Percentiles rank a stretch among this genome's conserved stretches.
Conservation (phyloP, 208 protist genomes). For the Porcisia deanei region DNA sequence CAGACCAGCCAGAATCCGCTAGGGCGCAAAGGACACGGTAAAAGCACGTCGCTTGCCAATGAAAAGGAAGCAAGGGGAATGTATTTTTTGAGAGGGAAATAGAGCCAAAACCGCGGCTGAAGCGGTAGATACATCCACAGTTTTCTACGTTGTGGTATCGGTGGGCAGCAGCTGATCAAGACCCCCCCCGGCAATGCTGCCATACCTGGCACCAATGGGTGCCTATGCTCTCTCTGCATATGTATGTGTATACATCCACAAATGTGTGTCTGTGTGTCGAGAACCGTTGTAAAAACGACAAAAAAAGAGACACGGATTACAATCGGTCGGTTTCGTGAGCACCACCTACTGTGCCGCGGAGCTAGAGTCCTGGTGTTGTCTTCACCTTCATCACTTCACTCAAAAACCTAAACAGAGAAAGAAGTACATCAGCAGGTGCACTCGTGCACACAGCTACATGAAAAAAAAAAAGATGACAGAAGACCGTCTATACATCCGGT, state of each 20-base stretch:
- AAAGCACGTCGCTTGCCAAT: not conserved
- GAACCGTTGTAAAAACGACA: not conserved
- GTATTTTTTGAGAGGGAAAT: not conserved
- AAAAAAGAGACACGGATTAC: not conserved
- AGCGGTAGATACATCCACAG: not conserved
- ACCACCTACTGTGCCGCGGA: not conserved
- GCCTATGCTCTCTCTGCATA: too few species aligned
- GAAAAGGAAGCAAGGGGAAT: not conserved
- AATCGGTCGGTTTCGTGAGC: not conserved
- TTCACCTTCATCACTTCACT: not conserved
- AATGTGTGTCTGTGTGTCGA: too few species aligned
- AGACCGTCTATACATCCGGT: conserved; percentile 7
- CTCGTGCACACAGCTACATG: not conserved
- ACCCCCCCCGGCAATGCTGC: not conserved
- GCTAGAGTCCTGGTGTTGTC: not conserved
- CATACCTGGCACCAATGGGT: not conserved
- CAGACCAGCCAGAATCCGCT: too few species aligned
- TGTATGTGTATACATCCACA: too few species aligned
- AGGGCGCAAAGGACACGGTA: too few species aligned
- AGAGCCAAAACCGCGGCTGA: not conserved
- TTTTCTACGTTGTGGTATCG: too few species aligned
- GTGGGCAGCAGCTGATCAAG: not conserved
- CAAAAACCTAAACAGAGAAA: not conserved
- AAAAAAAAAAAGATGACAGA: not conserved
- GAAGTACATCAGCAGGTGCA: conserved; percentile 17